Evolutionary conservation across 208 protist species (phyloP).

Genomic region (Acanthamoeba divionensis): DNA sequence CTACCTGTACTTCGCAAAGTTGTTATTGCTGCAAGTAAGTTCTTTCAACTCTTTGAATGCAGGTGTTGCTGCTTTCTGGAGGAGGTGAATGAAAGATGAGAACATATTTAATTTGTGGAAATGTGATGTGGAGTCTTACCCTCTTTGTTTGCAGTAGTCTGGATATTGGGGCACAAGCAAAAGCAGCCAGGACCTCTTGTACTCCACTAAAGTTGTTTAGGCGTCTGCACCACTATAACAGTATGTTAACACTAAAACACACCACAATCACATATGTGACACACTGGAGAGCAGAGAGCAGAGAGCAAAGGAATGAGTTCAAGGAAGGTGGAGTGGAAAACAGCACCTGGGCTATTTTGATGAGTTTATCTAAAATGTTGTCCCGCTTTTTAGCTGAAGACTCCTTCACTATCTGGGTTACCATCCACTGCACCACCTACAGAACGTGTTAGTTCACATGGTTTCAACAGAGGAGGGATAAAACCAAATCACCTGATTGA

Average conservation of each 20-base stretch:
- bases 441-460: neutral
- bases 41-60: slow-evolving; percentile 36
- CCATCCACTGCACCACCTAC: slow-evolving; percentile 31
- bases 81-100: neutral
- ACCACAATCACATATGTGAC: too few relatives aligned
- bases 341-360: slow-evolving; percentile 13
- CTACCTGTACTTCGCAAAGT: slow-evolving; percentile 9
- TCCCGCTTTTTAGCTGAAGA: slow-evolving; percentile 18
- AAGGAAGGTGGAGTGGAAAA: neutral
- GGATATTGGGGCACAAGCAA: neutral
- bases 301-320: too few relatives aligned
- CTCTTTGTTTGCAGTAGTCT: slow-evolving; percentile 38
- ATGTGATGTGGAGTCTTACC: too few relatives aligned
- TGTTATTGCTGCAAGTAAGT: neutral
- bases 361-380: neutral
- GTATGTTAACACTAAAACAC: neutral
- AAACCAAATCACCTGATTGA: slow-evolving; percentile 9
- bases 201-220: slow-evolving; percentile 52
- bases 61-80: neutral
- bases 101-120: too few relatives aligned
- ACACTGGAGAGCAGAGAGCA: too few relatives aligned
- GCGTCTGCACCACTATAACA: neutral
- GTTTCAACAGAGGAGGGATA: neutral
- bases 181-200: slow-evolving; percentile 43
- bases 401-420: slow-evolving; percentile 40